Conservation (phyloP, 2,329 filamentous ascomycete genomes). For the Talaromyces sp. region DNA sequence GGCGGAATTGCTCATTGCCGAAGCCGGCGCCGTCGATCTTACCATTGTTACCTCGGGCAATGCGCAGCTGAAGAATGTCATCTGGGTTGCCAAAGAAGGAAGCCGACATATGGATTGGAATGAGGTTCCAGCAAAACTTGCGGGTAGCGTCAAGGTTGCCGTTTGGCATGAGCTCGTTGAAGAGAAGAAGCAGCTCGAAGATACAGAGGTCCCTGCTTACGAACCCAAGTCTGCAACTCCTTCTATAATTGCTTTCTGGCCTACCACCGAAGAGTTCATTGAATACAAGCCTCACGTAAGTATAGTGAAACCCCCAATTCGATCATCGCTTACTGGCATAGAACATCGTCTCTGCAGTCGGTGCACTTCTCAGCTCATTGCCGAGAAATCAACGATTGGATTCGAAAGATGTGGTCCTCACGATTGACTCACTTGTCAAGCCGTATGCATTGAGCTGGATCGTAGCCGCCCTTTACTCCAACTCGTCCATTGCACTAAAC, state of each 20-base stretch:
- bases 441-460: conserved; percentile 77
- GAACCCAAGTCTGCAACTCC: conserved; percentile 51
- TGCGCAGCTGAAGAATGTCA: conserved; percentile 67
- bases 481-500: conserved; percentile 81
- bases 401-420: conserved; percentile 74
- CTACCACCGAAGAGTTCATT: conserved; percentile 62
- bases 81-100: conserved; percentile 91
- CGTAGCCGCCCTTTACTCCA: conserved; percentile 76
- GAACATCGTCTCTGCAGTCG: conserved; percentile 85
- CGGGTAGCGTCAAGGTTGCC: conserved; percentile 71
- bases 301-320: neutral
- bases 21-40: conserved; percentile 81
- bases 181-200: conserved; percentile 59
- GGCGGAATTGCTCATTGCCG: conserved; percentile 77
- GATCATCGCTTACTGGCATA: conserved; percentile 25
- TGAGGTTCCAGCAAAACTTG: conserved; percentile 73
- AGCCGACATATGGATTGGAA: conserved; percentile 95
- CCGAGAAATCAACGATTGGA: conserved; percentile 70
- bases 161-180: conserved; percentile 90
- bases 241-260: conserved; percentile 43
- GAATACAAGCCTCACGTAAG: conserved; percentile 69
- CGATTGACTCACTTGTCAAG: conserved; percentile 74
- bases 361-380: conserved; percentile 70
- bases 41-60: conserved; percentile 67
- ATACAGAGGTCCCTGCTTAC: conserved; percentile 61